Evolutionary conservation across 1,284 basidiomycete species (phyloP), one percentile per base, ranked within the genome.

Genomic region (Malassezia obtusa): DNA sequence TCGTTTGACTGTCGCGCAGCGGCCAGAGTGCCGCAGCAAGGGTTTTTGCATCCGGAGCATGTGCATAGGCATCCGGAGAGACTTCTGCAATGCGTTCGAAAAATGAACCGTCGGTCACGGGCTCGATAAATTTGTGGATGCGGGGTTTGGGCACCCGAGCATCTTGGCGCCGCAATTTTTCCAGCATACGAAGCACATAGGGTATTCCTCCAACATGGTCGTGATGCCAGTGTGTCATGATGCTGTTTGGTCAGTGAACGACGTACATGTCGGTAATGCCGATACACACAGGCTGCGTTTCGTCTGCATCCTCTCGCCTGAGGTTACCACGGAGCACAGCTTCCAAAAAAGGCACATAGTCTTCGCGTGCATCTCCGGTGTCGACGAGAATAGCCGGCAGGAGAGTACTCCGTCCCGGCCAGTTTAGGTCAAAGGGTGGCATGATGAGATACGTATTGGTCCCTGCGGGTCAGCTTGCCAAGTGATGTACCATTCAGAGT

Each of bases 361-460:
- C 78, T 0, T 80, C 77, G n/a, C 76, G 77, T 0, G 85, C 87
- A 72, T 90, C 83, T n/a, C 85, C 89, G 1, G 89, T 86, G 75
- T 96, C 91, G 61, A 96, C 77, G 22, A 96, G 83, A 45, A 86
- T 81, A 66, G 81, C 59, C 0, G 57, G 62, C 31, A 88, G 3
- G 81, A 86, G 62, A 80, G 82, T 53, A 76, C 75, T 22, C 24
- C 37, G 59, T 38, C 33, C 52, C 44, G 49, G 54, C 37, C 52
- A 45, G 28, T 49, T 59, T 75, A 78, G 52, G 24, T 60, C 36
- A 1, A 45, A 49, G 10, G 59, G 54, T 5, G 61, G 62, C 19
- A 58, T 52, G 30, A 95, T 73, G 56, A 96, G 79, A 71, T 95
- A 96, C 1, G 89, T 92, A 71, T 95, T 95, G 1, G 91, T 96